Conservation (phyloP, 768 basidiomycete genomes). For the Suillus brevipes region DNA sequence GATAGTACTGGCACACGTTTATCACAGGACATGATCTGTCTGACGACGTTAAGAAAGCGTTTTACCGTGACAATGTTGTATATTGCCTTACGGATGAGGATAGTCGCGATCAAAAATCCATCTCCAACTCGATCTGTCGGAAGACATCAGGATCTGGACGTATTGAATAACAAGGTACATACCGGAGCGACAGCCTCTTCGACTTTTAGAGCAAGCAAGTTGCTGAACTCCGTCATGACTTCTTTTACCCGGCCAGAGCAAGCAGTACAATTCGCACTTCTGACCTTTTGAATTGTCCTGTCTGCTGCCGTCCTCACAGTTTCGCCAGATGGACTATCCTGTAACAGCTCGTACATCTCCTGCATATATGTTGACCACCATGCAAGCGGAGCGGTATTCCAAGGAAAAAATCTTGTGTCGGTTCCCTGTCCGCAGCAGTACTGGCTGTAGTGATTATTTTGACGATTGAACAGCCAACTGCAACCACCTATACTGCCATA, state of each 20-base stretch:
- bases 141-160: neutral
- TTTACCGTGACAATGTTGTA: neutral
- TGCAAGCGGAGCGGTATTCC: neutral
- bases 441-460: neutral
- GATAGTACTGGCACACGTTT: neutral
- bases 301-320: slow-evolving; percentile 10
- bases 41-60: neutral
- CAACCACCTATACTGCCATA: slow-evolving; percentile 11
- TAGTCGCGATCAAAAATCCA: slow-evolving; percentile 10
- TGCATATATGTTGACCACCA: slow-evolving; percentile 31
- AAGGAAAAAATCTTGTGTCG: neutral
- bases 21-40: neutral
- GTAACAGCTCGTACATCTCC: slow-evolving; percentile 10
- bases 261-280: neutral
- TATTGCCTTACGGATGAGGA: neutral
- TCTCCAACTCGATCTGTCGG: slow-evolving; percentile 14
- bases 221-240: slow-evolving; percentile 18
- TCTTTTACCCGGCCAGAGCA: slow-evolving; percentile 14
- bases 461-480: slow-evolving; percentile 14
- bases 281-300: slow-evolving; percentile 7
- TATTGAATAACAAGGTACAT: neutral
- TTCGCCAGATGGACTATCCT: slow-evolving; percentile 20
- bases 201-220: slow-evolving; percentile 17
- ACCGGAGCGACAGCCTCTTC: slow-evolving; percentile 18
- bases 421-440: neutral